Evolutionary conservation across 2,329 filamentous ascomycete genomes (phyloP), one percentile per base, ranked within the genome.

Genomic region (Diaporthe sp.): DNA sequence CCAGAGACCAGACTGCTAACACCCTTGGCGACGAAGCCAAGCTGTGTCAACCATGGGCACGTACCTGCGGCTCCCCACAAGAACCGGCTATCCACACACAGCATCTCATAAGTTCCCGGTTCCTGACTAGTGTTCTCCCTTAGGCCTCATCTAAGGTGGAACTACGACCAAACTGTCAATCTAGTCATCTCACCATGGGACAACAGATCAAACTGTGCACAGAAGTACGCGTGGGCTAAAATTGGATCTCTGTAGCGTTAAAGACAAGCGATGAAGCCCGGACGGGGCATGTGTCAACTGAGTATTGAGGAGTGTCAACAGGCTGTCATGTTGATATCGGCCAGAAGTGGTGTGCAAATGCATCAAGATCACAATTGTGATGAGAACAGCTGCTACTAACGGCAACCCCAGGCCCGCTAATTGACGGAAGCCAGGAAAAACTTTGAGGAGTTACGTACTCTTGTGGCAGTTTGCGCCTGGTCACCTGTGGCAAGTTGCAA

Each of bases 341-440:
- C 37, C 7, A 25, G 39, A 20, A 0, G 4, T 42, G 58, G 15
- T 28, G 7, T 4, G 28, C 37, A 6, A 15, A 42, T 17, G 9
- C 12, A 9, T 9, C 9, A 39, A 42, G n/a, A 10, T 1, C 13
- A 44, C 2, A 17, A 2, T 7, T 2, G 7, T 17, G 34, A 42
- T 9, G 3, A 39, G 22, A 42, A 25, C 12, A 17, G 22, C 22
- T 1, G 2, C 12, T 25, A 0, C 0, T 7, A 25, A 17, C 12
- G 12, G 58, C 7, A 15, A 2, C 1, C 7, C 2, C 6, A 2
- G 6, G 6, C 4, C 1, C 0, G 17, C 28, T 9, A 17, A 2
- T 15, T 8, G 1, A 1, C 20, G 3, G 28, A 34, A 34, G 55
- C 0, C 4, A 34, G 31, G 4, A 28, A 34, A 20, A 3, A 31